Base-by-base conservation (phyloP, 805 yeast species). In the Yarrowia divulgata region DNA sequence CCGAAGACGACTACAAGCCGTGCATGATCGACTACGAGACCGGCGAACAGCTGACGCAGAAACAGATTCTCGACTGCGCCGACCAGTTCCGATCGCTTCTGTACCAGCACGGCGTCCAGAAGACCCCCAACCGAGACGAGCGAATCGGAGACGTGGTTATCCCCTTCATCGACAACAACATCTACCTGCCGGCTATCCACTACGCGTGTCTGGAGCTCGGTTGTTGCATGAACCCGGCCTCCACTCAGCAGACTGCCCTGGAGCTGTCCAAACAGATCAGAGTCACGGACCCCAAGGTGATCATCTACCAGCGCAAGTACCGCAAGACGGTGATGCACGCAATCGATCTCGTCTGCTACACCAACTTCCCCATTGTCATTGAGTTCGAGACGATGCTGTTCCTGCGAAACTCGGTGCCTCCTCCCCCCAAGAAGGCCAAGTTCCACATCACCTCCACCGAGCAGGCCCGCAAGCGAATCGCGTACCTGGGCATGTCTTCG, bases 401-500 rank as follows among this genome's bases (percentile, higher is more conserved):
- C n/a, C 42, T 60, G 19, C 32, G 52, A 34, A n/a, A n/a, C 32
- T 18, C 40, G 4, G 52, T 34, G 8, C 40, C 52, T 60, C 48
- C 66, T 35, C 37, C 52, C 9, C 40, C 66, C 39, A 62, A 62
- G 19, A 8, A 62, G 35, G 67, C 48, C 19, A 45, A 48, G 43
- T 45, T 60, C 34, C 37, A 40, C 19, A 57, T 57, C 63, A 40
- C 46, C 8, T 23, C 52, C 19, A 34, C 66, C 19, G 52, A 43
- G 8, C 55, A 63, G 48, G 45, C 55, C 14, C 23, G 57, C 1
- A 34, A 48, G 37, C 14, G 57, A 48, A 39, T 63, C n/a, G 68
- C 68, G 23, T 63, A 63, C 10, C 29, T 63, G 13, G 68, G 68
- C 57, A 63, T 63, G 68, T 63, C 68, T 3, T 63, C 68, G 5